Conservation (phyloP, 352 stramenopile genomes). For the Pythium dissimile region DNA sequence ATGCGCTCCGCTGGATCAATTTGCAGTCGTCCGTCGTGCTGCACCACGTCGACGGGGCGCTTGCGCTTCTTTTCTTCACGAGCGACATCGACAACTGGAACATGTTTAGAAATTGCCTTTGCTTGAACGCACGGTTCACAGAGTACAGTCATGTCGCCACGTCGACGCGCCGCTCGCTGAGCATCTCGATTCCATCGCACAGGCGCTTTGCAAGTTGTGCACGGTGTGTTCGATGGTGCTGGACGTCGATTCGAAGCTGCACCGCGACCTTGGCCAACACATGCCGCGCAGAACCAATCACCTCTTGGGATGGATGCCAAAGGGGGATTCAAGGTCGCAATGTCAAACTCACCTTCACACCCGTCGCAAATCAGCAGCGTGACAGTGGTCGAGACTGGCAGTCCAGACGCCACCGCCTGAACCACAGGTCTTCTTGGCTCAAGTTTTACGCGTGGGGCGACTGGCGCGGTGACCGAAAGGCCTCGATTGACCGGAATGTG, state of each 20-base stretch:
- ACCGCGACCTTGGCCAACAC: background rate
- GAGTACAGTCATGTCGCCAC: slow-evolving; percentile 5
- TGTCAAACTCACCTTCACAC: slow-evolving; percentile 60
- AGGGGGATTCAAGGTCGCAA: slow-evolving; percentile 41
- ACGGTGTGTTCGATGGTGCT: background rate
- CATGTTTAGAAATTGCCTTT: background rate
- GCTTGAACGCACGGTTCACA: slow-evolving; percentile 11
- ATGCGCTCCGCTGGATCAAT: slow-evolving; percentile 19
- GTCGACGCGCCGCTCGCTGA: slow-evolving; percentile 12
- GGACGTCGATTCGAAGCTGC: background rate
- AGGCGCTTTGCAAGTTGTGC: slow-evolving; percentile 1
- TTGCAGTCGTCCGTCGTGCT: slow-evolving; percentile 16
- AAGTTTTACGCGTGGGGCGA: background rate
- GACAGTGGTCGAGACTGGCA: slow-evolving; percentile 6
- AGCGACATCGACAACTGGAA: background rate
- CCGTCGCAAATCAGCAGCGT: slow-evolving; percentile 75
- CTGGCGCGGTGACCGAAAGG: background rate
- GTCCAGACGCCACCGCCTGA: no score
- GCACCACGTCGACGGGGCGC: slow-evolving; percentile 2
- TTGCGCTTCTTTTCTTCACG: slow-evolving; percentile 31
- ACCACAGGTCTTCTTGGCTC: background rate
- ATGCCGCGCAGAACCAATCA: slow-evolving; percentile 38
- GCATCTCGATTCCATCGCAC: slow-evolving; percentile 19
- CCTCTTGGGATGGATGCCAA: slow-evolving; percentile 36
- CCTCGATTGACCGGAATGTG: background rate